Conservation (phyloP, 2,329 filamentous ascomycete species). For the Colletotrichum cereale region DNA sequence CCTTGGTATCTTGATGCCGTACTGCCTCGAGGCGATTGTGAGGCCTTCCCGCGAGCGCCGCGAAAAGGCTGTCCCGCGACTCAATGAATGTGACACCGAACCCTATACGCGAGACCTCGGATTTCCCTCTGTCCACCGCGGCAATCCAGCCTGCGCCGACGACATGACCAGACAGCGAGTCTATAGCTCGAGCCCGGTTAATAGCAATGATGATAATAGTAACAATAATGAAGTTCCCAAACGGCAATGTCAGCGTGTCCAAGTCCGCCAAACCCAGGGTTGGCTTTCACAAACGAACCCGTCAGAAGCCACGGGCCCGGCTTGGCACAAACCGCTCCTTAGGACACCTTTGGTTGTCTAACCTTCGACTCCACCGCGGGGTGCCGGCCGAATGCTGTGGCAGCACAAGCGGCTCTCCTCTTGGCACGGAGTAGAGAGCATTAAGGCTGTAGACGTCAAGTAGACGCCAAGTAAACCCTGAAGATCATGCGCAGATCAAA, state of each 20-base stretch:
- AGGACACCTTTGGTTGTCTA: neutral
- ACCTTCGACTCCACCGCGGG: neutral
- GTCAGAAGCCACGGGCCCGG: neutral
- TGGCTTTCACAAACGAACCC: neutral
- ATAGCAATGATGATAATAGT: too few relatives aligned
- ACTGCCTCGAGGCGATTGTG: neutral
- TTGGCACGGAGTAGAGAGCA: neutral
- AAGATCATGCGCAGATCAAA: conserved; percentile 13
- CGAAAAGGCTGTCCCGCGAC: neutral
- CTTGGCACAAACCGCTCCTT: neutral
- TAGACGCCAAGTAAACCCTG: neutral
- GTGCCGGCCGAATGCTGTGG: neutral
- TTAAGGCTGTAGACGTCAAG: neutral
- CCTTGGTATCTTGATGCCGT: neutral
- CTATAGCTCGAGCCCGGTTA: too few relatives aligned
- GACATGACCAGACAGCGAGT: neutral
- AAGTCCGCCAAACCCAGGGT: neutral
- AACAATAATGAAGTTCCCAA: too few relatives aligned
- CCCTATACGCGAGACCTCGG: neutral
- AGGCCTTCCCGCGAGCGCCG: neutral
- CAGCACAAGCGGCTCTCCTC: neutral
- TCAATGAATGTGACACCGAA: neutral
- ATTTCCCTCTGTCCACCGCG: neutral
- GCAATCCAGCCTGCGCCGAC: neutral
- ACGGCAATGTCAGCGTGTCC: neutral